Evolutionary conservation across 2,329 filamentous ascomycete genomes (phyloP), one percentile per base, ranked within the genome.

Genomic region (Fusarium verrucosum): DNA sequence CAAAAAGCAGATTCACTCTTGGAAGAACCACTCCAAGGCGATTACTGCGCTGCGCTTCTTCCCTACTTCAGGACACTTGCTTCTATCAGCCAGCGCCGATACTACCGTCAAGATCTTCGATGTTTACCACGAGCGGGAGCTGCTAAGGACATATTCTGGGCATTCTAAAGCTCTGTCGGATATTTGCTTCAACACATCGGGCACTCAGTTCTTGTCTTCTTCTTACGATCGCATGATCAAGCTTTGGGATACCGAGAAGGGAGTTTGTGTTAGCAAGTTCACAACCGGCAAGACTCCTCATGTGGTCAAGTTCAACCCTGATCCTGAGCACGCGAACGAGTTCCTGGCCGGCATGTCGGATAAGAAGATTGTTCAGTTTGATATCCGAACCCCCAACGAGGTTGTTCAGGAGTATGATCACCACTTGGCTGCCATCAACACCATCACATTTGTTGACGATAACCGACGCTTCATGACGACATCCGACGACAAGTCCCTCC

Each of bases 331-430:
- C 67, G 87, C 89, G 10, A 90, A 95, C 75, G 94, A 98, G 77
- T 99, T 99, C 78, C 80, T 99, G 53, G 94, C 93, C 2, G 95
- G 95, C 72, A 96, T 98, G 92, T 95, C 92, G 33, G 94, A 99
- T 78, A 99, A 99, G 83, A 97, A 97, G 82, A 99, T 99, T 70
- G 85, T 99, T 37, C 95, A 99, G 75, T 99, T 96, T 78, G 95
- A 99, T 77, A 94, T 89, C 3, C 87, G 96, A 25, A 88, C 89
- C 8, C 79, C 83, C 60, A 87, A 87, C 68, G 88, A 96, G 71
- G 85, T 95, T 57, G 91, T 97, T 13, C 96, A 99, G 75, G 95
- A 98, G 81, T 99, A 99, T 79, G 94, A 99, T 74, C 95, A 99
- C 77, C 95, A 99, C 76, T 82, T 99, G 62, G 95, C 93, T n/a